Conservation (phyloP, 202 grass and related monocot genomes). For the Carex arenaria region DNA sequence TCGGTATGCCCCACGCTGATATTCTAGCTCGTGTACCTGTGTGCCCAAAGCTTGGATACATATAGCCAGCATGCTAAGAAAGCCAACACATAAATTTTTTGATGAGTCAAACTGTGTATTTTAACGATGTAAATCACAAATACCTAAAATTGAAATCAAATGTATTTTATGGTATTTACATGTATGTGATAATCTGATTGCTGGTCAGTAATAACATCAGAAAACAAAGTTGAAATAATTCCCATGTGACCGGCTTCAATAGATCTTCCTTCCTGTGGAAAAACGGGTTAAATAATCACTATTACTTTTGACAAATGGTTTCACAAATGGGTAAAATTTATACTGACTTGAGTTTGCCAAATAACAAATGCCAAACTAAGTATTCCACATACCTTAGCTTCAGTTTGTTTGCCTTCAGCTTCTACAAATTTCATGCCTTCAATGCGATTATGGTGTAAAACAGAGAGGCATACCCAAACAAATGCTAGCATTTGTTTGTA, state of each 20-base stretch:
- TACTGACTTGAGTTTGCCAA: neutral
- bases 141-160: neutral
- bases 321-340: neutral
- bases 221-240: neutral
- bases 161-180: neutral
- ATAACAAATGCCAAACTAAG: neutral
- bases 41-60: neutral
- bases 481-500: neutral
- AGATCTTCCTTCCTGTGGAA: neutral
- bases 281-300: neutral
- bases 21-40: conserved; percentile 1
- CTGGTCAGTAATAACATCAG: neutral
- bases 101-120: neutral
- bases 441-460: neutral
- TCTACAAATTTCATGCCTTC: neutral
- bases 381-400: neutral
- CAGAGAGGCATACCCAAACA: neutral
- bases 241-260: neutral
- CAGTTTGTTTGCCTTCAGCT: neutral
- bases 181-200: neutral
- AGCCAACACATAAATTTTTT: neutral
- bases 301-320: neutral
- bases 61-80: neutral
- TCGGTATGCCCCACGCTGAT: neutral
- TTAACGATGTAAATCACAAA: neutral